phyloP scores from a whole-genome alignment of 768 basidiomycete species.

The Leccinum imitatum region DNA sequence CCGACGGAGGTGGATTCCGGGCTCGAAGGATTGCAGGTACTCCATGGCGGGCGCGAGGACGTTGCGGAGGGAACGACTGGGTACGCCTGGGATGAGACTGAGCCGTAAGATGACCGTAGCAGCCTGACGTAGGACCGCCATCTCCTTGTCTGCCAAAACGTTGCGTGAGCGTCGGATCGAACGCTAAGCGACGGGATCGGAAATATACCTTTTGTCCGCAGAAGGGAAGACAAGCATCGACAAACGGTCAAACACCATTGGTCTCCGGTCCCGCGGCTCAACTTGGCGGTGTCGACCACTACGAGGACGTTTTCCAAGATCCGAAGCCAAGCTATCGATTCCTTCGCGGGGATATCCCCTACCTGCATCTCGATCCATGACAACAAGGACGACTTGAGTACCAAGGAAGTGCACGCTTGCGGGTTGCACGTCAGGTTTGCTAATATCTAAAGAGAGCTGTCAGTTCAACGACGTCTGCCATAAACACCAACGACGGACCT shows the following conservation, averaged over 20 bases:
- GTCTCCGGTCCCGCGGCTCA: constrained; percentile 53
- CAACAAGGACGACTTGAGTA: constrained; percentile 67
- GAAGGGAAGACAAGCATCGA: constrained; percentile 43
- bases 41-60: constrained; percentile 33
- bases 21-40: constrained; percentile 33
- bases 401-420: constrained; percentile 67
- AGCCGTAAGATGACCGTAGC: constrained; percentile 38
- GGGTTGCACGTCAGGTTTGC: constrained; percentile 70
- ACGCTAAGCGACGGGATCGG: background rate
- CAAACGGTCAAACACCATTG: constrained; percentile 60
- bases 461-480: background rate
- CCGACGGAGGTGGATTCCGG: constrained; percentile 6
- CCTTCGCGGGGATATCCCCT: constrained; percentile 23
- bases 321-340: constrained; percentile 60
- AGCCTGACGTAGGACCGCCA: constrained; percentile 22
- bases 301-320: constrained; percentile 64
- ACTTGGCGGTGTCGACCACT: constrained; percentile 46
- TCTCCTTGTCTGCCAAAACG: constrained; percentile 17
- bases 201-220: constrained; percentile 15
- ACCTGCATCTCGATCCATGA: constrained; percentile 84
- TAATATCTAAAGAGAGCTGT: constrained; percentile 51
- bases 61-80: constrained; percentile 25
- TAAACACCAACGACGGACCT: constrained; percentile 44
- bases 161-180: background rate
- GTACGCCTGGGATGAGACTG: constrained; percentile 32